These are phyloP conservation scores for Aquanectria penicillioides DNA, from an alignment of 2,329 filamentous ascomycete genomes.

Conservation along the genomic window DNA sequence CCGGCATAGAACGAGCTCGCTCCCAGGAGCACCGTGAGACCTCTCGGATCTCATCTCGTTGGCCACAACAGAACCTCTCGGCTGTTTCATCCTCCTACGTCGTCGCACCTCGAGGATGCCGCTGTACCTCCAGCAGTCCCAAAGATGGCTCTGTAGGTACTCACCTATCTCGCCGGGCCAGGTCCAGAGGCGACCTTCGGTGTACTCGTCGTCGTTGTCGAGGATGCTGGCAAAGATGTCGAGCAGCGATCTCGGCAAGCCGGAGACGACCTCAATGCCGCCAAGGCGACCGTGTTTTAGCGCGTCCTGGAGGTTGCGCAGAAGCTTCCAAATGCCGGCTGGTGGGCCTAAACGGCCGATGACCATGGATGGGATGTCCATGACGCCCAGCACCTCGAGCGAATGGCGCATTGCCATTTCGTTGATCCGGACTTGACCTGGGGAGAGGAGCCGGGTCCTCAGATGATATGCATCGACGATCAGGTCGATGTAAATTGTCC, in stretches of 20 bases:
- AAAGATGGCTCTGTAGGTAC: conserved; percentile 33
- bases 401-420: conserved; percentile 28
- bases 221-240: conserved; percentile 31
- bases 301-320: conserved; percentile 31
- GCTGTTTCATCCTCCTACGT: conserved; percentile 25
- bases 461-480: conserved; percentile 35
- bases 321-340: conserved; percentile 35
- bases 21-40: conserved; percentile 7
- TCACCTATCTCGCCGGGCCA: conserved; percentile 37
- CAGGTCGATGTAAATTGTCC: conserved; percentile 36
- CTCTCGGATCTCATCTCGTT: neutral
- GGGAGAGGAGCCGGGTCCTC: conserved; percentile 16
- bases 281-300: conserved; percentile 13
- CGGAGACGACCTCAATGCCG: conserved; percentile 33
- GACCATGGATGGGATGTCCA: conserved; percentile 34
- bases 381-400: conserved; percentile 36
- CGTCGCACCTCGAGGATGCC: conserved; percentile 35
- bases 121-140: conserved; percentile 37
- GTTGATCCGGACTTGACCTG: conserved; percentile 22
- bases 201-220: conserved; percentile 35
- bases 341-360: conserved; percentile 27
- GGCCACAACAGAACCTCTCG: neutral
- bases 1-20: conserved; percentile 33
- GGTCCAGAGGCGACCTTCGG: conserved; percentile 29
- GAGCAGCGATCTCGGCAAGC: conserved; percentile 31